Evolutionary conservation across 2,329 filamentous ascomycete species (phyloP).

Genomic region (Paecilomyces niveus): DNA sequence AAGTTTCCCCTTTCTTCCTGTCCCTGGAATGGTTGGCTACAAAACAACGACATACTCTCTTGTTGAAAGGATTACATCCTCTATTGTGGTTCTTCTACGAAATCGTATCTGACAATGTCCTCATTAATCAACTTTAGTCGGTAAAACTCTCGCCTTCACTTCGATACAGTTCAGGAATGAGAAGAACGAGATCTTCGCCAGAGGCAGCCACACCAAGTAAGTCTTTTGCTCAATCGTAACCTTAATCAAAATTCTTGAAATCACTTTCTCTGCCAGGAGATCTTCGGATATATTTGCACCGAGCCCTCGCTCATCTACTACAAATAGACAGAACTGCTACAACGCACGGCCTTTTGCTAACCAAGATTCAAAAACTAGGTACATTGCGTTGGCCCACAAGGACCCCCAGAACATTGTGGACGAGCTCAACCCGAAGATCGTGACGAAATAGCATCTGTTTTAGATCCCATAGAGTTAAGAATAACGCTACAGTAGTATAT

Average conservation of each 20-base stretch:
- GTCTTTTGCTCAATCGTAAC: slow-evolving; percentile 6
- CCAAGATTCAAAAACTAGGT: slow-evolving; percentile 31
- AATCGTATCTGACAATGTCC: background rate
- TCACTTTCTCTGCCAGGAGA: background rate
- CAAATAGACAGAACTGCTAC: background rate
- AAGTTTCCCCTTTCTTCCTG: slow-evolving; percentile 13
- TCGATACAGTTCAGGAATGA: slow-evolving; percentile 54
- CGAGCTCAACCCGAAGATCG: slow-evolving; percentile 41
- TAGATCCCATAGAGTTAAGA: background rate
- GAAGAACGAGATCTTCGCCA: slow-evolving; percentile 53
- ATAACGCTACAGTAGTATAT: background rate
- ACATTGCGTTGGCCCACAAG: slow-evolving; percentile 54
- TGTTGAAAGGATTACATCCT: background rate
- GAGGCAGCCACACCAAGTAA: slow-evolving; percentile 62
- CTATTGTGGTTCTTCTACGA: background rate
- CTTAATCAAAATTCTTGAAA: too few species aligned
- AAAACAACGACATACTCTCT: background rate
- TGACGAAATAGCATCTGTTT: background rate
- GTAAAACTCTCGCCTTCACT: slow-evolving; percentile 60
- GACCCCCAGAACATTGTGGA: slow-evolving; percentile 56
- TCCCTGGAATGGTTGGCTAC: background rate
- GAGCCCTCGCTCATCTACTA: too few species aligned
- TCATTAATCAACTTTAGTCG: slow-evolving; percentile 38
- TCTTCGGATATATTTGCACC: background rate
- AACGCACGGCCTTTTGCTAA: background rate